Evolutionary conservation across 768 basidiomycete species (phyloP).

Genomic region (Leccinum longicurvipes): DNA sequence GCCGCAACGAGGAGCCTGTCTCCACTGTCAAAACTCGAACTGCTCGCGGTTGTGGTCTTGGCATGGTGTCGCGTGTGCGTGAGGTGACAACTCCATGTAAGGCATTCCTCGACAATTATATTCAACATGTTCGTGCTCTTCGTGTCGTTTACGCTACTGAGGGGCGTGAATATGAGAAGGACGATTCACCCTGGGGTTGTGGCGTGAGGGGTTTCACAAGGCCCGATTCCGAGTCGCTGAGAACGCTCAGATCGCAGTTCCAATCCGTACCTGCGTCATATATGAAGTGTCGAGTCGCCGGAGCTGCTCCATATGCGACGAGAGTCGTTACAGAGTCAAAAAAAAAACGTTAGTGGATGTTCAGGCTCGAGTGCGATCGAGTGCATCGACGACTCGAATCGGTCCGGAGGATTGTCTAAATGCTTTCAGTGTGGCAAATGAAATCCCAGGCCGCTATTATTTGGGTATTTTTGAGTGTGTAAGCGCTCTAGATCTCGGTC

Average conservation of each 20-base stretch:
- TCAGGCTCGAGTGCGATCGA: not conserved
- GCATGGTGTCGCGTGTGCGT: not conserved
- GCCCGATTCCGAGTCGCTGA: not conserved
- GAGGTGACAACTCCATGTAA: not conserved
- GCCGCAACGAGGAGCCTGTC: not conserved
- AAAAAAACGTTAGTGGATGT: not conserved
- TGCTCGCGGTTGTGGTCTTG: not conserved
- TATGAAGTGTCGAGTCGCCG: not conserved
- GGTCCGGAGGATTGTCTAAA: not conserved
- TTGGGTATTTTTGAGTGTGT: no score
- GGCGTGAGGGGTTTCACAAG: not conserved
- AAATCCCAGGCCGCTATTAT: no score
- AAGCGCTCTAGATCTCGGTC: no score
- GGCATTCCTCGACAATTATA: not conserved
- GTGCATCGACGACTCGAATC: not conserved
- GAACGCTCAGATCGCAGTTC: not conserved
- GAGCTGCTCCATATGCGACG: no score
- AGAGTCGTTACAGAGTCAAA: not conserved
- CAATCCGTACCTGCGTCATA: not conserved
- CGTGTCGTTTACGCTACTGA: not conserved
- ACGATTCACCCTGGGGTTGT: not conserved
- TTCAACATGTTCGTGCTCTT: not conserved
- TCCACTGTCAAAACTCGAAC: not conserved
- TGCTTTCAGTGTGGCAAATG: not conserved
- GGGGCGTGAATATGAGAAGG: not conserved